Conservation (phyloP, 1,284 basidiomycete species). For the Meripilus lineatus region DNA sequence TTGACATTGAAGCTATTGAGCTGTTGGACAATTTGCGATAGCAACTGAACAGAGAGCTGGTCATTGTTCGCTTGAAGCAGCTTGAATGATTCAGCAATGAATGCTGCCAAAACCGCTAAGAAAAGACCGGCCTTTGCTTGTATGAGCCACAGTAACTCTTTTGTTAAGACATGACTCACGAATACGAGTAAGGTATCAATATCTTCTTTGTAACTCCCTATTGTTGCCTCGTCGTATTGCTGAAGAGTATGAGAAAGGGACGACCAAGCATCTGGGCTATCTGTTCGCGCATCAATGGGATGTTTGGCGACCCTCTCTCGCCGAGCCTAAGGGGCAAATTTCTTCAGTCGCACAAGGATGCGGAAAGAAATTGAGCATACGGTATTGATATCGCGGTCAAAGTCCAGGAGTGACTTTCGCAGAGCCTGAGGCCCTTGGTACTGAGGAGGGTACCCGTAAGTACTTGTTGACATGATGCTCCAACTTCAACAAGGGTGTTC, state of each 20-base stretch:
- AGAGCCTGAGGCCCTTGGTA: too few species aligned
- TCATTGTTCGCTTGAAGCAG: constrained; percentile 1
- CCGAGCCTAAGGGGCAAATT: too few species aligned
- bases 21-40: constrained; percentile 9
- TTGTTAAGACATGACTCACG: constrained; percentile 1
- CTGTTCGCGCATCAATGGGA: too few species aligned
- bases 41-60: constrained; percentile 7
- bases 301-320: too few species aligned
- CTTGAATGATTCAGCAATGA: constrained; percentile 4
- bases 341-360: too few species aligned
- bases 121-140: constrained; percentile 5
- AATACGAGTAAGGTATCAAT: constrained; percentile 8
- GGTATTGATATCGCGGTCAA: too few species aligned
- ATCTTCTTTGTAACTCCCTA: constrained; percentile 5
- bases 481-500: too few species aligned
- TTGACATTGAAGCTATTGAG: constrained; percentile 11
- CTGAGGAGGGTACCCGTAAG: too few species aligned
- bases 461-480: too few species aligned
- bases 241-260: background rate
- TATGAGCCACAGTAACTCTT: background rate
- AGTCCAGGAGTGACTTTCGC: too few species aligned
- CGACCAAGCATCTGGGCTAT: background rate
- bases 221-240: constrained; percentile 4
- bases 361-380: too few species aligned
- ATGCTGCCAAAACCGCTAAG: constrained; percentile 7